Base-by-base conservation (phyloP, 2,329 filamentous ascomycete species). In the Penicillium sp. region DNA sequence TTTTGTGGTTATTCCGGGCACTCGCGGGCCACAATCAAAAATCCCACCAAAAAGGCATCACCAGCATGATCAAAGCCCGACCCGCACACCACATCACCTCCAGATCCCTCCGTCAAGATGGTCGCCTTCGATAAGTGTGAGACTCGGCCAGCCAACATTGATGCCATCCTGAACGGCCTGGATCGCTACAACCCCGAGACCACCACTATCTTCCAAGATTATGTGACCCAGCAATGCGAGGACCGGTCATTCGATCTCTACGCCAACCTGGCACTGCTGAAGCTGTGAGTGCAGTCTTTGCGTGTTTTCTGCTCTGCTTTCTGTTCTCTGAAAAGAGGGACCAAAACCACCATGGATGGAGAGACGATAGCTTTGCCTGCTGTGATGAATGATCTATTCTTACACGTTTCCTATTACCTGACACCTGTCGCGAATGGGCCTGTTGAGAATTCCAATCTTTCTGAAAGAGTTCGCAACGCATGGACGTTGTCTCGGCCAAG, bases 351-450 rank as follows among this genome's bases (percentile, higher is more conserved):
- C n/a, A 33, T 18, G n/a, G n/a, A 28, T 32, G 28, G 26, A 29
- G 26, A 40, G 32, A 26, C 9, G 32, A 18, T 43, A 18, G 33
- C 35, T 9, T 53, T 44, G 38, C 52, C 56, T 54, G 52, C 46
- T 61, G 79, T 88, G 87, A 94, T 90, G 88, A 89, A 80, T 71
- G 76, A 78, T 71, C 62, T 68, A 32, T 6, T 74, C 67, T 75
- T 59, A 60, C 85, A 94, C 88, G 89, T 95, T 95, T 94, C 88
- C 88, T 95, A 95, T 95, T 95, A 95, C 82, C 88, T 88, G 89
- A 94, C 73, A 72, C 72, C 65, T 57, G 59, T 53, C 51, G 69
- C 63, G 75, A 67, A 70, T 73, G 74, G 66, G 66, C 64, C 72
- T 66, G 71, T 88, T 86, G 90, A 84, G 85, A 81, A 71, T 76